These are phyloP conservation scores for Mycena floridula DNA, from an alignment of 768 basidiomycete species.

Conservation along the genomic window DNA sequence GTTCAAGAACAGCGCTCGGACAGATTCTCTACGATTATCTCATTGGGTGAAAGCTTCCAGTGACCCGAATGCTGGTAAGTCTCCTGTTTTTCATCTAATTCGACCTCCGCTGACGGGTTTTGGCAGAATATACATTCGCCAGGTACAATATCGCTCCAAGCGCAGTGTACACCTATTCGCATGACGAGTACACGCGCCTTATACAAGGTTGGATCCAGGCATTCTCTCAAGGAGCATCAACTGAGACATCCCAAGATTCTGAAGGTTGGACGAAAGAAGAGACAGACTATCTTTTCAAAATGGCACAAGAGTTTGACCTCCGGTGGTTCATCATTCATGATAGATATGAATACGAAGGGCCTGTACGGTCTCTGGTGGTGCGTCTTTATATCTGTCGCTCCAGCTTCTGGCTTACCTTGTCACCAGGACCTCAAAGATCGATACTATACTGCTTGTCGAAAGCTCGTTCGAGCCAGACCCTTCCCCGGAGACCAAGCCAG, in stretches of 20 bases:
- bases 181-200: constrained; percentile 82
- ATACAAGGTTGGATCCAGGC: constrained; percentile 49
- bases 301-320: constrained; percentile 77
- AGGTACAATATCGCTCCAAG: constrained; percentile 77
- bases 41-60: constrained; percentile 78
- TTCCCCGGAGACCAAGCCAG: constrained; percentile 77
- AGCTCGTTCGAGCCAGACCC: constrained; percentile 77
- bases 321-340: constrained; percentile 90
- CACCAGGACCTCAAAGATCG: constrained; percentile 86
- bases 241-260: constrained; percentile 38
- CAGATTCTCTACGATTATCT: constrained; percentile 58
- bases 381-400: constrained; percentile 8
- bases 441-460: constrained; percentile 88
- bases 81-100: not conserved
- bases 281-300: constrained; percentile 84
- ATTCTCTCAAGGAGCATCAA: not conserved
- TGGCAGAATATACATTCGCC: constrained; percentile 70
- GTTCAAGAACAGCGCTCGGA: constrained; percentile 70
- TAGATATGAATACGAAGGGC: constrained; percentile 73
- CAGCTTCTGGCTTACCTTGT: not conserved
- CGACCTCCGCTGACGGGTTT: not conserved
- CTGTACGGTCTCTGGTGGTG: constrained; percentile 66
- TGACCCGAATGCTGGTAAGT: constrained; percentile 50
- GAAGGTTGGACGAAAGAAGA: constrained; percentile 94
- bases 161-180: constrained; percentile 66